Evolutionary conservation across 768 basidiomycete species (phyloP).

Genomic region (Rhodotorula diobovata): DNA sequence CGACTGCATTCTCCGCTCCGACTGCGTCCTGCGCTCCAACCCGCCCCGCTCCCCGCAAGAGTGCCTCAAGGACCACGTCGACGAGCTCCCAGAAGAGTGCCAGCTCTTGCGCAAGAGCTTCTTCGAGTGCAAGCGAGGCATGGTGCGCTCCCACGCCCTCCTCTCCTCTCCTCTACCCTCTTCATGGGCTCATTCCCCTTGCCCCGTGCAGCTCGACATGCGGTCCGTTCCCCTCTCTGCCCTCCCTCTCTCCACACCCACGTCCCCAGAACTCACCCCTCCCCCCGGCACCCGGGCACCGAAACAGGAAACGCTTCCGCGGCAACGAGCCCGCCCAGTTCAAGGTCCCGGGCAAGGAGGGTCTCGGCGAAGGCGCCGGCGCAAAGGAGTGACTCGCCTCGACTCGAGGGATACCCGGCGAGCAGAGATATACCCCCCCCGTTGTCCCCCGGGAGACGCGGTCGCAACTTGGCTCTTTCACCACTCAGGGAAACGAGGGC

Average conservation of each 20-base stretch:
- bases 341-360: slow-evolving; percentile 32
- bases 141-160: slow-evolving; percentile 35
- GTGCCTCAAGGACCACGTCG: slow-evolving; percentile 68
- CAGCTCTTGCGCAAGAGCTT: slow-evolving; percentile 71
- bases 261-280: neutral
- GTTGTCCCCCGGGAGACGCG: no score
- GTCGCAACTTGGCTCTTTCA: no score
- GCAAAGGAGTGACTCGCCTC: slow-evolving; percentile 8
- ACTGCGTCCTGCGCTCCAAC: slow-evolving; percentile 77
- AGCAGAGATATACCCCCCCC: no score
- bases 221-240: slow-evolving; percentile 5
- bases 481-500: no score
- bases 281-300: neutral
- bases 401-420: no score
- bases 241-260: neutral
- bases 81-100: slow-evolving; percentile 76
- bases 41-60: slow-evolving; percentile 59
- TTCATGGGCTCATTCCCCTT: no score
- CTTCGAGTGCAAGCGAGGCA: slow-evolving; percentile 78
- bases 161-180: neutral
- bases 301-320: slow-evolving; percentile 36
- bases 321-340: slow-evolving; percentile 37
- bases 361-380: slow-evolving; percentile 18
- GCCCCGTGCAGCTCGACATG: slow-evolving; percentile 35
- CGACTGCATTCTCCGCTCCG: slow-evolving; percentile 74